Evolutionary conservation across 345 rosid species (phyloP), one percentile per base, ranked within the genome.

Genomic region (Passiflora organensis): DNA sequence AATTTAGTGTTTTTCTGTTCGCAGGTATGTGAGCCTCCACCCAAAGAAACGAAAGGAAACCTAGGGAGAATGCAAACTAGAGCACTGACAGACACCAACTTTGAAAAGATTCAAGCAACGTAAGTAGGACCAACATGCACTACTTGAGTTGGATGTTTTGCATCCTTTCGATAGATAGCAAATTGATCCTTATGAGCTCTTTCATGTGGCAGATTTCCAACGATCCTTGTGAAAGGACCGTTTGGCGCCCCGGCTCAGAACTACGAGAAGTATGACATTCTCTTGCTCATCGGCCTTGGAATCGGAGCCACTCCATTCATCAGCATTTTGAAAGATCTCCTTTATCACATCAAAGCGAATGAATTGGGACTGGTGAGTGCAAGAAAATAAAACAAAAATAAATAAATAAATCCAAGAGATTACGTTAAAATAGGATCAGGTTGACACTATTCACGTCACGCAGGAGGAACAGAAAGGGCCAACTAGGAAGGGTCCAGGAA

Each of bases 291-390:
- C 25, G 97, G 97, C 36, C 70, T 93, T 13, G 96, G 99, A 46
- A 93, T 89, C 10, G 99, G 99, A 20, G 99, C 99, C 53, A 93
- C 99, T 55, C 99, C 99, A 1, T 82, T 93, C 56, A 80, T 93
- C 62, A 93, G 99, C 81, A 86, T 93, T 45, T 48, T 82, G 37
- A 93, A 93, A 70, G 99, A 93, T 80, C 79, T 89, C 48, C 81
- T 93, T 14, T 66, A 81, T 66, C 72, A 68, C 61, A 74, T 86
- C 56, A 93, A 80, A 56, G 78, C 81, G 8, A 66, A 58, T 14
- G 58, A 44, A 37, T 68, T 67, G 6, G 66, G 2, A 48, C 20
- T 38, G 32, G 84, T 79, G 60, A 76, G 86, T 48, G 21, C 34
- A 8, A 5, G 5, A 9, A 16, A 41, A 14, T n/a, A n/a, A n/a